Conservation (phyloP, 768 basidiomycete species). For the Pisolithus orientalis region DNA sequence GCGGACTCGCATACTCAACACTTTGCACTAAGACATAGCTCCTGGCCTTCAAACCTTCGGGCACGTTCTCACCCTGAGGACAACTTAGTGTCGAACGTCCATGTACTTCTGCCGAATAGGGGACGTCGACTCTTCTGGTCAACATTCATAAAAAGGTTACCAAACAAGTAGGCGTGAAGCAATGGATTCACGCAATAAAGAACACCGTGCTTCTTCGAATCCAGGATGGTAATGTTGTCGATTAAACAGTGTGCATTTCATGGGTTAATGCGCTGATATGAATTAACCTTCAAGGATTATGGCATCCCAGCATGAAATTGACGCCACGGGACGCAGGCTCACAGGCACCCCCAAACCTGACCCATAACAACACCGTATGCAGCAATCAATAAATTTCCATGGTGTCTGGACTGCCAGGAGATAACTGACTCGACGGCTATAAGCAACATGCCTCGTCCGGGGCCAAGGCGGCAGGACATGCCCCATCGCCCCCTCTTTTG, state of each 20-base stretch:
- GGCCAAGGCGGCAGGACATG: neutral
- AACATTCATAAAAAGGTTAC: too few relatives aligned
- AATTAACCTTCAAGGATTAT: slow-evolving; percentile 58
- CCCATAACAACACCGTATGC: neutral
- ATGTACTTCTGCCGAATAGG: too few relatives aligned
- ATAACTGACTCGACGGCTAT: slow-evolving; percentile 80
- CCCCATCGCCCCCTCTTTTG: neutral
- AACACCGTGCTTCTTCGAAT: slow-evolving; percentile 86
- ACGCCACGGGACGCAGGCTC: slow-evolving; percentile 90
- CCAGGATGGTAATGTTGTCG: slow-evolving; percentile 86
- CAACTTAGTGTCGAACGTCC: neutral
- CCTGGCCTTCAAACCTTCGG: neutral
- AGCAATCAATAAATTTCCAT: neutral
- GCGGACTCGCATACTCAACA: too few relatives aligned
- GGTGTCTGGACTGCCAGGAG: neutral
- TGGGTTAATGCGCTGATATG: neutral
- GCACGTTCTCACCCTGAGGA: neutral
- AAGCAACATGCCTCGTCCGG: slow-evolving; percentile 82
- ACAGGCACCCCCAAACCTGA: slow-evolving; percentile 74
- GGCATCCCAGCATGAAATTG: slow-evolving; percentile 84
- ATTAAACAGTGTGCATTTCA: slow-evolving; percentile 50
- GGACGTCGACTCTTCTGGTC: too few relatives aligned
- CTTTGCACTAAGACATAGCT: neutral
- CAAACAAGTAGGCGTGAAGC: neutral
- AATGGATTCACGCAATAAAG: slow-evolving; percentile 70